These are phyloP conservation scores for Ceratocystis cacaofunesta DNA, from an alignment of 2,329 filamentous ascomycete genomes.

Conservation along the genomic window DNA sequence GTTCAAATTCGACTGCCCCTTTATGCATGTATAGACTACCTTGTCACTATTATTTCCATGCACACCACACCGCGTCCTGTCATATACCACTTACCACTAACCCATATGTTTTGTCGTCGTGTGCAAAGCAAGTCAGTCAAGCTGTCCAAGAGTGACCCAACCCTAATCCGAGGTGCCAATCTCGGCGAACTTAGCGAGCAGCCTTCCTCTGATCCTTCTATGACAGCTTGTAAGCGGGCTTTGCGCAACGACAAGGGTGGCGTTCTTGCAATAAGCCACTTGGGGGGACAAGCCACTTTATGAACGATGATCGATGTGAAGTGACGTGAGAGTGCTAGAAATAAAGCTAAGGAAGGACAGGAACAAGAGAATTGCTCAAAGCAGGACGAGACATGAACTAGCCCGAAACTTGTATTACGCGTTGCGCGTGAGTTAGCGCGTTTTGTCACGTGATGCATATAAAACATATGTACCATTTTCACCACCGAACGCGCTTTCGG, in stretches of 20 bases:
- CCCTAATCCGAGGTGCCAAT: background rate
- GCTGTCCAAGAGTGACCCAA: background rate
- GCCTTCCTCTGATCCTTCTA: constrained; percentile 5
- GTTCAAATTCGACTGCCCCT: background rate
- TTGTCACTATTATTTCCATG: too few species aligned
- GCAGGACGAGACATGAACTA: background rate
- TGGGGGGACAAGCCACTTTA: background rate
- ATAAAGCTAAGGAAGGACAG: background rate
- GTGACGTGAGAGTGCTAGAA: background rate
- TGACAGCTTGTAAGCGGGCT: background rate
- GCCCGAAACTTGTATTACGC: background rate
- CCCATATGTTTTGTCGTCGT: too few species aligned
- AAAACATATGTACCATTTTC: too few species aligned
- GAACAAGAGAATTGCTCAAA: background rate
- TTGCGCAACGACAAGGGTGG: background rate
- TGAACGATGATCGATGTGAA: background rate
- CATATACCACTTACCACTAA: too few species aligned
- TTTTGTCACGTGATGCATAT: background rate
- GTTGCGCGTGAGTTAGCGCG: background rate
- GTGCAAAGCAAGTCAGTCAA: too few species aligned
- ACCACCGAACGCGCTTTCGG: too few species aligned
- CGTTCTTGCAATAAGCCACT: background rate
- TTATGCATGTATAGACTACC: background rate
- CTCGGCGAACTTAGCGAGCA: constrained; percentile 6
- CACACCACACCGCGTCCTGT: too few species aligned